Conservation (phyloP, 2,329 filamentous ascomycete species). For the Apiospora malaysiana region DNA sequence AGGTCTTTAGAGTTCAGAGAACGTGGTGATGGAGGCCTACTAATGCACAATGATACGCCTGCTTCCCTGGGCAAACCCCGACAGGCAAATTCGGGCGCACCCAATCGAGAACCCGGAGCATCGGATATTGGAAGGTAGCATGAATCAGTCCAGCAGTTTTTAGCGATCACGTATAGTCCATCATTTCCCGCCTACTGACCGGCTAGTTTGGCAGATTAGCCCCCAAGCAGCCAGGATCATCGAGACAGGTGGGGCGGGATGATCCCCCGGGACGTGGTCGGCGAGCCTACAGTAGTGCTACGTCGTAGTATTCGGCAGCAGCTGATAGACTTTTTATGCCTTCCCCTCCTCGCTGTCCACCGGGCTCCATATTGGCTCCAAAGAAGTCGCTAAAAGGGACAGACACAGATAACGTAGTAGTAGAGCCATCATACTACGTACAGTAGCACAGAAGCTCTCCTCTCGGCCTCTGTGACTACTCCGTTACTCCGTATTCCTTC, state of each 20-base stretch:
- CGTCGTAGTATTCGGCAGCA: not conserved
- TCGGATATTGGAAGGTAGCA: not conserved
- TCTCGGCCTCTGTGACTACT: too few relatives aligned
- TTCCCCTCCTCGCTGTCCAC: not conserved
- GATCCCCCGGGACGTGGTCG: not conserved
- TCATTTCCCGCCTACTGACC: not conserved
- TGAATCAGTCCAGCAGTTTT: not conserved
- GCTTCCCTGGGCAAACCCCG: not conserved
- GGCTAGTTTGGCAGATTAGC: not conserved
- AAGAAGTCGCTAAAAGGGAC: too few relatives aligned
- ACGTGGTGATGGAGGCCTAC: not conserved
- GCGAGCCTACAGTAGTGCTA: too few relatives aligned
- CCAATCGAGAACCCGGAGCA: not conserved
- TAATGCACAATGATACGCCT: slow-evolving; percentile 7
- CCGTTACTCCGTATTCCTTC: too few relatives aligned
- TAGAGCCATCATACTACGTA: too few relatives aligned
- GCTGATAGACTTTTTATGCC: not conserved
- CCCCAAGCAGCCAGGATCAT: not conserved
- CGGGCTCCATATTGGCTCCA: too few relatives aligned
- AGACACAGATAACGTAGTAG: too few relatives aligned
- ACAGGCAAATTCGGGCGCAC: not conserved
- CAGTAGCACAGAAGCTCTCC: too few relatives aligned
- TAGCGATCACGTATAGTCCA: not conserved
- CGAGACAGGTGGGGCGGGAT: not conserved
- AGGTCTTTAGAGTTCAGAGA: not conserved